A percentile compares a stretch with the other conserved stretches of the same genome.
These are phyloP conservation scores for Collybiopsis confluens DNA, from an alignment of 768 basidiomycete genomes.

Conservation along the genomic window DNA sequence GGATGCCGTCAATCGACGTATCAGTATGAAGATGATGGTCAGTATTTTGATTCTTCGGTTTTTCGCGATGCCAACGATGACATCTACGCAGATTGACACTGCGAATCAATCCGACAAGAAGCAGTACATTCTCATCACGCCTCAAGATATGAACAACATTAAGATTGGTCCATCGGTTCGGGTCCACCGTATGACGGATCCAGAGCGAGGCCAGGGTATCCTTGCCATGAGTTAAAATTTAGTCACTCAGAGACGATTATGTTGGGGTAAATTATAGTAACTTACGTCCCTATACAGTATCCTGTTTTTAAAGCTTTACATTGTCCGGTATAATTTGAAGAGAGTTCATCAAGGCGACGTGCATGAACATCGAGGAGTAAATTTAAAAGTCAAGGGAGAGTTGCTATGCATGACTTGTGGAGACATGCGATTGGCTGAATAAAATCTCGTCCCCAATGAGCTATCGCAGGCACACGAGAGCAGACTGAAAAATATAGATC, in stretches of 20 bases:
- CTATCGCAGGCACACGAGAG: too few relatives aligned
- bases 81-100: constrained; percentile 67
- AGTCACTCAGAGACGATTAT: too few relatives aligned
- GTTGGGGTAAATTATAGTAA: not conserved
- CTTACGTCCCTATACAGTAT: not conserved
- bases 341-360: too few relatives aligned
- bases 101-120: constrained; percentile 84
- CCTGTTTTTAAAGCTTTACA: too few relatives aligned
- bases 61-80: constrained; percentile 1
- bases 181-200: constrained; percentile 76
- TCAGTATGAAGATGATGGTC: constrained; percentile 96
- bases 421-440: too few relatives aligned
- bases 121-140: constrained; percentile 94
- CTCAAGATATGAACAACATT: constrained; percentile 85
- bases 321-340: too few relatives aligned
- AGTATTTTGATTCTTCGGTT: constrained; percentile 18
- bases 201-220: constrained; percentile 61
- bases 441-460: too few relatives aligned
- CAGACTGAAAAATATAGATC: constrained; percentile 3
- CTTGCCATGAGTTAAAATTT: constrained; percentile 25
- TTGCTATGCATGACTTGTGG: too few relatives aligned
- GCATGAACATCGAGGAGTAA: too few relatives aligned
- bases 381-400: too few relatives aligned
- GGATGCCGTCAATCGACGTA: constrained; percentile 88
- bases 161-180: constrained; percentile 63